Evolutionary conservation across 192 early-diverging fungal species (phyloP).

Genomic region (Rhizoclosmatium globosum): DNA sequence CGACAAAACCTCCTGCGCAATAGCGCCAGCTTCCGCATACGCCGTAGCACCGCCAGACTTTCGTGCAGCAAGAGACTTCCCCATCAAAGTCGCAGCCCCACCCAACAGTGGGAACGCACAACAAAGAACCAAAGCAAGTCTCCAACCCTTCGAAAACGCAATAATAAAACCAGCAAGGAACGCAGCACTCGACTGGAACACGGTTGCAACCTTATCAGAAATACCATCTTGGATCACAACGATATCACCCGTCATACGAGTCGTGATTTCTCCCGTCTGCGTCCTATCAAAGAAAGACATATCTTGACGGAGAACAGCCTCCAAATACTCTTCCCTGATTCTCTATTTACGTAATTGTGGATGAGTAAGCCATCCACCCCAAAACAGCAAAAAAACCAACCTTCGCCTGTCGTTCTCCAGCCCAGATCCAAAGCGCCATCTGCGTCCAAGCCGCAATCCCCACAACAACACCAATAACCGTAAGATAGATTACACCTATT

Average conservation of each 20-base stretch:
- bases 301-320: constrained; percentile 41
- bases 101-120: constrained; percentile 80
- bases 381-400: not conserved
- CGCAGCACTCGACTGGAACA: constrained; percentile 43
- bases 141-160: constrained; percentile 74
- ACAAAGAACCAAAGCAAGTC: constrained; percentile 81
- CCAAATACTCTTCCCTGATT: constrained; percentile 46
- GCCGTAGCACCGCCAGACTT: constrained; percentile 48
- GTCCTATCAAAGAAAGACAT: constrained; percentile 49
- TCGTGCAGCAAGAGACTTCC: constrained; percentile 54
- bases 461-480: constrained; percentile 39
- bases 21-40: constrained; percentile 83
- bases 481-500: constrained; percentile 38
- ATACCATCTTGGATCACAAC: constrained; percentile 60
- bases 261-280: constrained; percentile 57
- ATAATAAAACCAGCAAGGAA: constrained; percentile 61
- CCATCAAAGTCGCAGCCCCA: constrained; percentile 58
- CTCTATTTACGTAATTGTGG: constrained; percentile 33
- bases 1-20: constrained; percentile 86
- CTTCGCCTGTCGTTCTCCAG: constrained; percentile 51
- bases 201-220: constrained; percentile 58
- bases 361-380: not conserved
- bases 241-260: constrained; percentile 57
- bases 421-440: constrained; percentile 44
- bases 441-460: constrained; percentile 41